Base-by-base conservation (phyloP, 2,329 filamentous ascomycete genomes). In the Cercospora sp. region DNA sequence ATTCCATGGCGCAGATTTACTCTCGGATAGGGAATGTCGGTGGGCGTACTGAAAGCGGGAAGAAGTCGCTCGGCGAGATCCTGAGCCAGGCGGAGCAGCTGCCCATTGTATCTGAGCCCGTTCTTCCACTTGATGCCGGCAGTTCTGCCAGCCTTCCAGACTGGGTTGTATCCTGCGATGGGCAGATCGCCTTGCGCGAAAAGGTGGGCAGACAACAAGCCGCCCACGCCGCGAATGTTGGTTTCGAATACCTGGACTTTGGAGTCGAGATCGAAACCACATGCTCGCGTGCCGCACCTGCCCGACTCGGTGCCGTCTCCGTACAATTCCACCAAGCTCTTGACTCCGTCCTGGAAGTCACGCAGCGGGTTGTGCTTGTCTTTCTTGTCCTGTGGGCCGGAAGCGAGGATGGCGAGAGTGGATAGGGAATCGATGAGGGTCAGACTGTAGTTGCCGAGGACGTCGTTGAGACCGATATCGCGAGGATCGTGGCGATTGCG, bases 211-310 rank as follows among this genome's bases (percentile, higher is more conserved):
- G 94, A 97, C 72, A 99, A 82, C 66, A 99, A 83, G 0, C 95
- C 95, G 13, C 95, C 95, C 57, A 97, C 87, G 16, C 94, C 95
- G 67, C 95, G 87, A 73, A 99, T 99, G 40, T 97, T 94, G 0
- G 94, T 98, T 82, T 99, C 95, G 76, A 99, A 99, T 45, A 99
- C 93, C 81, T 99, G 94, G 1, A 99, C 95, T 80, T 98, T 99
- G 82, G 94, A 97, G 80, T 99, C 94, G 48, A 97, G 84, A 79
- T 99, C 93, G 75, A 99, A 99, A 0, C 93, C 95, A 64, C 89
- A 87, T 3, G 89, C 89, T 71, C 93, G 85, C 66, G 86, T 83
- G 3, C 94, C 94, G 75, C 87, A 85, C 6, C 91, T 92, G 5
- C 85, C 84, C 83, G 3, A 91, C 90, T 84, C 80, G 31, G 88